These are phyloP conservation scores for Daldinia caldariorum DNA, from an alignment of 495 filamentous ascomycete species.

Conservation along the genomic window DNA sequence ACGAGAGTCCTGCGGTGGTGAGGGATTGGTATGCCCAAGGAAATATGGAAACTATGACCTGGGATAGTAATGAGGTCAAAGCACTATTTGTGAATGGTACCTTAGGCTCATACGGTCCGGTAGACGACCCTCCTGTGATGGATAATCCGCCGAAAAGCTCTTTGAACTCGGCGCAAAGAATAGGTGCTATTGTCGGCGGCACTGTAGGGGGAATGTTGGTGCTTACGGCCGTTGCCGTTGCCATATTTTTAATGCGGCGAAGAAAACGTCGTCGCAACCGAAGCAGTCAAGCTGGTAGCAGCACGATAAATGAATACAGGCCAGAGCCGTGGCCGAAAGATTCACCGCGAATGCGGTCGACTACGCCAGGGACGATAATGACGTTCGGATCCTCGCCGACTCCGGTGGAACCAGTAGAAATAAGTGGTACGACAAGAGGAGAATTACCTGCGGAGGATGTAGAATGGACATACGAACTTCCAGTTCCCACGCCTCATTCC, in stretches of 20 bases:
- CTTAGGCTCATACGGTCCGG: slow-evolving; percentile 12
- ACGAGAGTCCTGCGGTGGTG: slow-evolving; percentile 47
- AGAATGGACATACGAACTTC: slow-evolving; percentile 45
- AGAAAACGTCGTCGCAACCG: slow-evolving; percentile 20
- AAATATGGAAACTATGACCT: slow-evolving; percentile 41
- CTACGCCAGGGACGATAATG: slow-evolving; percentile 36
- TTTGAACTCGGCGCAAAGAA: slow-evolving; percentile 14
- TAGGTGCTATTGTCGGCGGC: slow-evolving; percentile 37
- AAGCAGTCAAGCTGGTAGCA: slow-evolving; percentile 29
- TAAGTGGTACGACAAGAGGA: slow-evolving; percentile 24
- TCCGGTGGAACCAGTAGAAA: slow-evolving; percentile 28
- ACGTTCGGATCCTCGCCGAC: slow-evolving; percentile 22
- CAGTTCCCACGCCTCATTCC: slow-evolving; percentile 38
- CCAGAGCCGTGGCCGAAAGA: slow-evolving; percentile 49
- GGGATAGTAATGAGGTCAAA: slow-evolving; percentile 42
- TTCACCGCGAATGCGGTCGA: slow-evolving; percentile 35
- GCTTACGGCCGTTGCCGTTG: slow-evolving; percentile 5
- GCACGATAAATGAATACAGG: slow-evolving; percentile 39
- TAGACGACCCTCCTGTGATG: neutral
- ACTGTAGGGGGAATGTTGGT: slow-evolving; percentile 38
- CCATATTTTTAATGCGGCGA: slow-evolving; percentile 27
- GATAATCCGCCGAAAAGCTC: slow-evolving; percentile 21
- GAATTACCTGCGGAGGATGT: slow-evolving; percentile 41
- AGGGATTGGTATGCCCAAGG: slow-evolving; percentile 48
- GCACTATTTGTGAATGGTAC: slow-evolving; percentile 40